These are phyloP conservation scores for Ascodesmis nigricans DNA, from an alignment of 495 filamentous ascomycete genomes.

Conservation along the genomic window DNA sequence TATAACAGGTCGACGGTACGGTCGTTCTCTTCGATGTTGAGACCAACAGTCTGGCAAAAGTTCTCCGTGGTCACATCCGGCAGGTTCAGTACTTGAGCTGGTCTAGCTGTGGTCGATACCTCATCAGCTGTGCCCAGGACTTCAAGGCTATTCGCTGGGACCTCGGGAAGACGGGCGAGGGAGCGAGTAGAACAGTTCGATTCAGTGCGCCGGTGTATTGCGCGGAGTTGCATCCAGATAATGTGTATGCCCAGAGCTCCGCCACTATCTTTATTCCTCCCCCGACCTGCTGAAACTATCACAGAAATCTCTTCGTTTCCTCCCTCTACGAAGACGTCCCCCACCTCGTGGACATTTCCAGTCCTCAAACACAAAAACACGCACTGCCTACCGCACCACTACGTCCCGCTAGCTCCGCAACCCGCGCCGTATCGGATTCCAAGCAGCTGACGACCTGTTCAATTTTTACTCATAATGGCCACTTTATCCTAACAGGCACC, in stretches of 20 bases:
- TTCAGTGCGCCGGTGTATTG: slow-evolving; percentile 89
- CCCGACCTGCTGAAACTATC: not conserved
- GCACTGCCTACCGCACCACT: slow-evolving; percentile 63
- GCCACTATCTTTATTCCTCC: slow-evolving; percentile 2
- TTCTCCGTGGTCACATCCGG: slow-evolving; percentile 71
- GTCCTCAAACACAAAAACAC: slow-evolving; percentile 40
- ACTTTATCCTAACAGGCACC: slow-evolving; percentile 74
- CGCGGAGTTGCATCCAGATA: slow-evolving; percentile 76
- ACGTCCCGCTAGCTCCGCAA: slow-evolving; percentile 45
- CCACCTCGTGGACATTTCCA: slow-evolving; percentile 58
- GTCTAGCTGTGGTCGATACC: slow-evolving; percentile 74
- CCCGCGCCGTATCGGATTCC: slow-evolving; percentile 73
- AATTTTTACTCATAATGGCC: slow-evolving; percentile 61
- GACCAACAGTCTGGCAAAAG: slow-evolving; percentile 84
- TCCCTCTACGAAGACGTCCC: slow-evolving; percentile 81
- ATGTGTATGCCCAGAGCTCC: slow-evolving; percentile 39
- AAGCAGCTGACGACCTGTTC: slow-evolving; percentile 83
- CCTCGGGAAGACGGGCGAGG: slow-evolving; percentile 32
- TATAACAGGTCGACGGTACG: slow-evolving; percentile 51
- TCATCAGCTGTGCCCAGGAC: slow-evolving; percentile 85
- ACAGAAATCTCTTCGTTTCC: slow-evolving; percentile 40
- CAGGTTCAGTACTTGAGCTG: slow-evolving; percentile 86
- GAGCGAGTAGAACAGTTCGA: slow-evolving; percentile 41
- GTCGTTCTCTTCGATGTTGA: slow-evolving; percentile 93
- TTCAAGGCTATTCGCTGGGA: slow-evolving; percentile 96